Evolutionary conservation across 164 flowering plant species (phyloP), one percentile per base, ranked within the genome.

Genomic region (Aristolochia contorta): DNA sequence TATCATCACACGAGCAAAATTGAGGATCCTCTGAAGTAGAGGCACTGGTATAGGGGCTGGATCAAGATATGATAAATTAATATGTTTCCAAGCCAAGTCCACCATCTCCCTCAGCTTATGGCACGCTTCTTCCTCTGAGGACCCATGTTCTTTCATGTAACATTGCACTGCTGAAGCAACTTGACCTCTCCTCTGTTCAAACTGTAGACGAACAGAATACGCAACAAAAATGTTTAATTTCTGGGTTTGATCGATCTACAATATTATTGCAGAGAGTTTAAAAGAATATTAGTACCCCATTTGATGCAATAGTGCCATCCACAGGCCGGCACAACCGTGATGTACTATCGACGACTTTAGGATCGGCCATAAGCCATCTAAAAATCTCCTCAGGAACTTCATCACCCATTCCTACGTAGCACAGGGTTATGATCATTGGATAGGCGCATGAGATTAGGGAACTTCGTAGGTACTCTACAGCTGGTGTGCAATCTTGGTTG

Each of bases 181-280:
- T 33, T 73, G 74, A 7, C 64, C 80, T 53, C 80, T 59, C 52
- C 68, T 32, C 61, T 81, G 77, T 57, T 81, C 80, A 50, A 71
- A 67, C 80, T 79, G 19, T 41, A 32, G n/a, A n/a, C n/a, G n/a
- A n/a, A n/a, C n/a, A 23, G 48, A 1, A 58, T 25, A 7, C 20
- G n/a, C n/a, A 6, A 41, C 6, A n/a, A 13, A 18, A 30, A 18
- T 15, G 0, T 52, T 15, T 10, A 24, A 20, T 56, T 56, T 15
- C 30, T 15, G 37, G 10, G 33, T 13, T 10, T 4, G n/a, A n/a
- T 23, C 12, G 16, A 55, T 0, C 58, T 0, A 13, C 22, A 12
- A 19, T 41, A 2, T 19, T n/a, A 16, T 20, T 16, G 16, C 4
- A 12, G 0, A 1, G 25, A 25, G n/a, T 1, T 32, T 8, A 16